Evolutionary conservation across 2,329 filamentous ascomycete species (phyloP).

Genomic region (Talaromyces sp.): DNA sequence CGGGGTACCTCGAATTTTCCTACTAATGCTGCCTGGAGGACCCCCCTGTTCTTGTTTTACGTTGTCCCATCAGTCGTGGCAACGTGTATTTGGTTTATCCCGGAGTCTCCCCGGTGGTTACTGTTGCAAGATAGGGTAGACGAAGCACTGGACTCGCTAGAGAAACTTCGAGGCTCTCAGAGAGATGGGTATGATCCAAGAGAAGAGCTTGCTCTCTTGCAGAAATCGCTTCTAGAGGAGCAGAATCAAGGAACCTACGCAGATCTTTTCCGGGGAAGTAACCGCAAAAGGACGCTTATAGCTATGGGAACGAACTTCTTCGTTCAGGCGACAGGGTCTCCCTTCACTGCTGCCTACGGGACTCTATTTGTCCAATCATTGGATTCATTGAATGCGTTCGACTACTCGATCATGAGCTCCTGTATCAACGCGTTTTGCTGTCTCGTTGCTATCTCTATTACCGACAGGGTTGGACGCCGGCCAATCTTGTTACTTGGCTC

Average conservation of each 20-base stretch:
- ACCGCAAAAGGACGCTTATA: constrained; percentile 9
- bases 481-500: constrained; percentile 22
- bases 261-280: constrained; percentile 11
- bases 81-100: constrained; percentile 21
- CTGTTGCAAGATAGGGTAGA: constrained; percentile 18
- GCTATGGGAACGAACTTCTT: constrained; percentile 12
- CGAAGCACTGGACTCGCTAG: constrained; percentile 32
- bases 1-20: constrained; percentile 16
- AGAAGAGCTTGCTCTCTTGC: constrained; percentile 6
- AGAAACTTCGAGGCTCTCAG: constrained; percentile 26
- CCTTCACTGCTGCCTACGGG: constrained; percentile 12
- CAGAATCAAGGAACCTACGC: constrained; percentile 10
- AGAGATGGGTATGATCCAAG: constrained; percentile 1
- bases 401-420: constrained; percentile 42
- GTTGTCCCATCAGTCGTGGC: constrained; percentile 19
- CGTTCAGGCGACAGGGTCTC: constrained; percentile 9
- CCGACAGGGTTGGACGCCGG: constrained; percentile 11
- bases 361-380: constrained; percentile 10
- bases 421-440: constrained; percentile 16
- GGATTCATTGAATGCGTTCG: constrained; percentile 29
- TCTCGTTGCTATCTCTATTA: constrained; percentile 11
- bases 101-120: constrained; percentile 24
- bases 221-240: constrained; percentile 7
- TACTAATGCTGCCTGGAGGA: constrained; percentile 27
- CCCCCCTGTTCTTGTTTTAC: constrained; percentile 21